A percentile compares a stretch with the other conserved stretches of the same genome.
Evolutionary conservation across 495 filamentous ascomycete species (phyloP).

Genomic region (Aspergillus ostianus): DNA sequence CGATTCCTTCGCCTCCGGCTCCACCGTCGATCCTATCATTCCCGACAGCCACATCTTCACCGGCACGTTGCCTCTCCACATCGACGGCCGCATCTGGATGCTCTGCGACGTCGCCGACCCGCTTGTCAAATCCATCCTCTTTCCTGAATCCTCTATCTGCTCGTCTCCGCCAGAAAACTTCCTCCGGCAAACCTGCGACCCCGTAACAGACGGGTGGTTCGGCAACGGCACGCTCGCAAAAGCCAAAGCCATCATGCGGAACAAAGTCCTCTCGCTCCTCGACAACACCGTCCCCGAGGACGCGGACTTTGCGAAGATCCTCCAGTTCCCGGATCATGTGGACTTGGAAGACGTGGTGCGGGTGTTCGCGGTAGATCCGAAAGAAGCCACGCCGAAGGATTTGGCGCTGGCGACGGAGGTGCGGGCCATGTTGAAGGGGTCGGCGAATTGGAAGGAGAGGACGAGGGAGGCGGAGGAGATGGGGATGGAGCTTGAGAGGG

Average conservation of each 20-base stretch:
- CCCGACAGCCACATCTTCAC: constrained; percentile 74
- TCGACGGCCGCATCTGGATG: constrained; percentile 87
- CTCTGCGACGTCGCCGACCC: constrained; percentile 89
- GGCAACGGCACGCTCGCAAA: constrained; percentile 74
- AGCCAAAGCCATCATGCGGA: constrained; percentile 78
- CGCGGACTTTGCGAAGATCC: constrained; percentile 45
- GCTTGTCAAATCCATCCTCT: constrained; percentile 47
- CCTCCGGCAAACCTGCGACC: constrained; percentile 51
- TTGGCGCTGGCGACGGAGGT: constrained; percentile 28
- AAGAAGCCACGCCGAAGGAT: constrained; percentile 21
- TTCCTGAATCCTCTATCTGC: constrained; percentile 13
- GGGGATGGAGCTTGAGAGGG: constrained; percentile 21
- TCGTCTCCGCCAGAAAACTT: constrained; percentile 15
- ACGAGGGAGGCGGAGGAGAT: constrained; percentile 2
- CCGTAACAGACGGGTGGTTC: constrained; percentile 75
- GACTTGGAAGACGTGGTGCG: constrained; percentile 25
- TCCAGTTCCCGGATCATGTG: constrained; percentile 46
- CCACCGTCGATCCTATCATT: constrained; percentile 4
- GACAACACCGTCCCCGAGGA: constrained; percentile 44
- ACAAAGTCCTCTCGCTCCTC: constrained; percentile 61
- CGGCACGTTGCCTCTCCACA: constrained; percentile 58
- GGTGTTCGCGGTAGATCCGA: constrained; percentile 33
- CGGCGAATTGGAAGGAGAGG: constrained; percentile 21
- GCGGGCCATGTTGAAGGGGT: constrained; percentile 17
- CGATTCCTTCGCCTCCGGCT: constrained; percentile 14